Conservation (phyloP, 306 rosid species). For the Cucumis melo region DNA sequence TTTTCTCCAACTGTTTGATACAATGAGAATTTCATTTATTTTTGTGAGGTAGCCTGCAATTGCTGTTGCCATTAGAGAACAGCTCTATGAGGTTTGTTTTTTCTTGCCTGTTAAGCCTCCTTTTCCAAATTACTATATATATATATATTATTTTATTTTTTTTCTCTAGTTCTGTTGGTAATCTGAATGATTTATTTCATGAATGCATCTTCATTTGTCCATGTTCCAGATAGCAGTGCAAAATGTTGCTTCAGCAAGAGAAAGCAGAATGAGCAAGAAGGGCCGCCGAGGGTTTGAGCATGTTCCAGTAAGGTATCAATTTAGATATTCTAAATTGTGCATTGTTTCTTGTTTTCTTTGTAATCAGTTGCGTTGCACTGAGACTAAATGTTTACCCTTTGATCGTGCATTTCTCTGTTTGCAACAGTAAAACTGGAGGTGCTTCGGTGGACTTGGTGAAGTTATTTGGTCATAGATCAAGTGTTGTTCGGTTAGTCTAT, state of each 20-base stretch:
- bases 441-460: slow-evolving; percentile 75
- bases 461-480: slow-evolving; percentile 75
- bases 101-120: slow-evolving; percentile 3
- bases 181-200: not conserved
- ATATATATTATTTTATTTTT: too few relatives aligned
- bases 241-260: slow-evolving; percentile 80
- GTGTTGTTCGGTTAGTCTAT: slow-evolving; percentile 64
- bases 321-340: not conserved
- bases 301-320: slow-evolving; percentile 48
- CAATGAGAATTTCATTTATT: not conserved
- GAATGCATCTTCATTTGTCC: not conserved
- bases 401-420: not conserved
- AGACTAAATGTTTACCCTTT: not conserved
- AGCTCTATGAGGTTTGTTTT: slow-evolving; percentile 63
- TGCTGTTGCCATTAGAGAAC: slow-evolving; percentile 80
- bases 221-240: slow-evolving; percentile 63
- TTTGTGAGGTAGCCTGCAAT: slow-evolving; percentile 68
- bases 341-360: not conserved
- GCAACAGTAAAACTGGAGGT: slow-evolving; percentile 57
- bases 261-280: slow-evolving; percentile 86
- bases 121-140: not conserved
- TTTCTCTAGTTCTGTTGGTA: not conserved
- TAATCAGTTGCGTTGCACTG: not conserved
- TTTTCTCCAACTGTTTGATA: not conserved
- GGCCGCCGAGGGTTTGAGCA: slow-evolving; percentile 65